Percentiles rank a stretch among this genome's conserved stretches.
phyloP scores from a whole-genome alignment of 148 eudicot species.

The Tetragonia tetragonoides region DNA sequence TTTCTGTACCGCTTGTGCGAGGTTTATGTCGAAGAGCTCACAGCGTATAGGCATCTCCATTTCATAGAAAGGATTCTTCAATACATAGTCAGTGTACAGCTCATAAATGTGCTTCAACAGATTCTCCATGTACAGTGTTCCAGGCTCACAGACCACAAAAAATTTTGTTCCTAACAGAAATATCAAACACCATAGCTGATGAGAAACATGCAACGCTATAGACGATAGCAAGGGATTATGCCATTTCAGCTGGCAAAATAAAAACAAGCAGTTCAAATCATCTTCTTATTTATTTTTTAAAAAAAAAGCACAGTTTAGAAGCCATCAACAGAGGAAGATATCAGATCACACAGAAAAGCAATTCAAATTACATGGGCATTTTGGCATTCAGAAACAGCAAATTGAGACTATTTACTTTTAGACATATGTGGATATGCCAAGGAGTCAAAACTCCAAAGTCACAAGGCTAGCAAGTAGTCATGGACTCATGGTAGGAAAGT shows the following conservation, averaged over 20 bases:
- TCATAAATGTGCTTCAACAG: conserved; percentile 76
- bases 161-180: conserved; percentile 66
- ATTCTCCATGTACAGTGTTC: conserved; percentile 63
- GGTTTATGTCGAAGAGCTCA: conserved; percentile 85
- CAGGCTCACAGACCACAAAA: conserved; percentile 82
- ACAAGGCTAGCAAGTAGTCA: not conserved
- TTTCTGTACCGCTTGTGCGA: conserved; percentile 77
- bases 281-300: not conserved
- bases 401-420: not conserved
- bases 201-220: not conserved
- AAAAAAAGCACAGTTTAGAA: not conserved
- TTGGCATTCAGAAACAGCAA: not conserved
- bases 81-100: conserved; percentile 79
- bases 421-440: not conserved
- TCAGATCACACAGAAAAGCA: not conserved
- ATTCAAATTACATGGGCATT: not conserved
- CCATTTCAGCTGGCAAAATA: not conserved
- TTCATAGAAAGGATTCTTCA: conserved; percentile 94
- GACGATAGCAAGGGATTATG: not conserved
- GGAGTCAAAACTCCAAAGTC: not conserved
- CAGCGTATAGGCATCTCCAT: conserved; percentile 99
- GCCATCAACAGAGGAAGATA: not conserved
- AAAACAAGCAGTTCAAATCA: not conserved
- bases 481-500: not conserved
- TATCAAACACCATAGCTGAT: not conserved